Base-by-base conservation (phyloP, 192 early-diverging fungal genomes). In the Paraglomus brasilianum region DNA sequence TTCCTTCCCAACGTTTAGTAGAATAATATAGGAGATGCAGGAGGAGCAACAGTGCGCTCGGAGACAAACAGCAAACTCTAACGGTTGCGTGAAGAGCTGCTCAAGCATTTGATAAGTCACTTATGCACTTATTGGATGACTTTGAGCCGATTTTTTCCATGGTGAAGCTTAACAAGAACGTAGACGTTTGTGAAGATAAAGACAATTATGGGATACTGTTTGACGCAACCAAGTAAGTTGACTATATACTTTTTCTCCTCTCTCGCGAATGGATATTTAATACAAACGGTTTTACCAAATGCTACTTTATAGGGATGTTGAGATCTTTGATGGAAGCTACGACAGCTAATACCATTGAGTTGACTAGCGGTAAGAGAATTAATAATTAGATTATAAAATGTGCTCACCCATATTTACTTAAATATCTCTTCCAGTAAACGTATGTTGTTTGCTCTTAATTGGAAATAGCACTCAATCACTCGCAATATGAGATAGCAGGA, bases 61-160 rank as follows among this genome's bases (percentile, higher is more conserved):
- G n/a, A n/a, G n/a, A n/a, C n/a, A n/a, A n/a, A n/a, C n/a, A n/a
- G n/a, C n/a, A n/a, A n/a, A n/a, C n/a, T n/a, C n/a, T n/a, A n/a
- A n/a, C n/a, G n/a, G n/a, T n/a, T 69, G 8, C 10, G 48, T 45
- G 67, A 69, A 9, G 42, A n/a, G n/a, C 53, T 19, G 55, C 44
- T 46, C 1, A 38, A 47, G 14, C 53, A n/a, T 69, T 69, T 44
- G 52, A 69, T 3, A 55, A 69, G 17, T 46, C 19, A 52, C 57
- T 69, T 30, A 58, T 36, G 57, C 30, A 56, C 22, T 57, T 69
- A 19, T 43, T 19, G 15, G 41, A 44, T 56, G 67, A 69, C 47
- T 24, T 69, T 21, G 50, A 69, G 47, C 11, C 21, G 24, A 36
- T 52, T 9, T 69, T 69, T 43, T 4, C 22, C 13, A 10, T 67